A percentile compares a stretch with the other conserved stretches of the same genome.
Evolutionary conservation across 768 basidiomycete genomes (phyloP).

Genomic region (Dentipellis fragilis): DNA sequence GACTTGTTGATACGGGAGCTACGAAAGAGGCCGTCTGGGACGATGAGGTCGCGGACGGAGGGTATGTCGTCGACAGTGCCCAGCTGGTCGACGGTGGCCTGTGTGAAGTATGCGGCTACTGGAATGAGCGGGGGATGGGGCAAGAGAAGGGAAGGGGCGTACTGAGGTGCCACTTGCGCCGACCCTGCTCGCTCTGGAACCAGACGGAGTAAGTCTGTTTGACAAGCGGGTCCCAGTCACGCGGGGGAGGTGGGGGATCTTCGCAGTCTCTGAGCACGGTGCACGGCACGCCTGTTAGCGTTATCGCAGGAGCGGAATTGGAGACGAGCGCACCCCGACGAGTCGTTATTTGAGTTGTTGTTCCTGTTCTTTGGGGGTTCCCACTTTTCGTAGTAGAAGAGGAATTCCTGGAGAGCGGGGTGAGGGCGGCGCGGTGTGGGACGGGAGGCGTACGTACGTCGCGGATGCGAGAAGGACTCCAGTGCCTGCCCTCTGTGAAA

Average conservation of each 20-base stretch:
- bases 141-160: slow-evolving; percentile 14
- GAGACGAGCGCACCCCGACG: slow-evolving; percentile 12
- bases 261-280: slow-evolving; percentile 17
- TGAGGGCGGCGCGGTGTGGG: background rate
- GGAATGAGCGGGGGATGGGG: background rate
- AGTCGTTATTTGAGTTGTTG: slow-evolving; percentile 19
- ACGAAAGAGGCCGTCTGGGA: slow-evolving; percentile 72
- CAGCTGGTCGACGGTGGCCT: slow-evolving; percentile 60
- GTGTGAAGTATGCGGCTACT: slow-evolving; percentile 78
- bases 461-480: slow-evolving; percentile 75
- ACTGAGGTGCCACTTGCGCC: slow-evolving; percentile 43
- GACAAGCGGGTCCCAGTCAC: slow-evolving; percentile 33
- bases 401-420: slow-evolving; percentile 32
- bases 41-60: slow-evolving; percentile 51
- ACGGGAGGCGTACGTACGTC: slow-evolving; percentile 18
- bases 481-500: slow-evolving; percentile 74
- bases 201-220: slow-evolving; percentile 45
- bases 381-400: slow-evolving; percentile 46
- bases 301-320: slow-evolving; percentile 7
- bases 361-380: slow-evolving; percentile 26
- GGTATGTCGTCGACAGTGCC: slow-evolving; percentile 63
- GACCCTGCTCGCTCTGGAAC: slow-evolving; percentile 3
- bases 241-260: slow-evolving; percentile 25
- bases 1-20: slow-evolving; percentile 64
- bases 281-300: slow-evolving; percentile 8